phyloP scores from a whole-genome alignment of 169 alveolate species.

The Plasmodium vivax region DNA sequence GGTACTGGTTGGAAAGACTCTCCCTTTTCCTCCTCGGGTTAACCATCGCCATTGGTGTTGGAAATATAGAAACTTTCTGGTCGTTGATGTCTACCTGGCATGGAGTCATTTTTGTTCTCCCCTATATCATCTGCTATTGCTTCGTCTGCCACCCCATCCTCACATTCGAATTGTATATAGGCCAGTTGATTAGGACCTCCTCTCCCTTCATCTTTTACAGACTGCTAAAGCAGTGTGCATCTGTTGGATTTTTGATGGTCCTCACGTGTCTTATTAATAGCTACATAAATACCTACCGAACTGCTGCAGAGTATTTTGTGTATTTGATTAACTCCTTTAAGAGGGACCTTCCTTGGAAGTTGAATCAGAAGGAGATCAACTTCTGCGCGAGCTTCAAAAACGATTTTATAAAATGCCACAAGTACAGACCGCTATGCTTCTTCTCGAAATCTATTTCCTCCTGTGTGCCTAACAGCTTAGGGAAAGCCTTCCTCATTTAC shows the following conservation, averaged over 20 bases:
- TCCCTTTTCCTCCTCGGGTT: conserved; percentile 81
- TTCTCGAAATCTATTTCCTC: conserved; percentile 53
- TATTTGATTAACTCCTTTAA: conserved; percentile 78
- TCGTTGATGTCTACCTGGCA: conserved; percentile 81
- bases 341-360: conserved; percentile 79
- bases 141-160: conserved; percentile 84
- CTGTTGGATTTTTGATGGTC: conserved; percentile 81
- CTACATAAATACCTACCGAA: conserved; percentile 59
- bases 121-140: conserved; percentile 78
- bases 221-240: conserved; percentile 78
- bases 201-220: conserved; percentile 79
- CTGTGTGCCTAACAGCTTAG: conserved; percentile 69
- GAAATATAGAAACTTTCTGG: conserved; percentile 83
- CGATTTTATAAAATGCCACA: conserved; percentile 44
- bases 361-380: conserved; percentile 63
- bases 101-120: conserved; percentile 79
- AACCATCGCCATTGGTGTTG: conserved; percentile 85
- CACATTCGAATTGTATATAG: conserved; percentile 77
- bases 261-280: conserved; percentile 78
- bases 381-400: conserved; percentile 47
- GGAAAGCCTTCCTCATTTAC: conserved; percentile 59
- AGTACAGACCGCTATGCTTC: conserved; percentile 76
- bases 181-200: conserved; percentile 81
- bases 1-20: conserved; percentile 82
- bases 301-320: conserved; percentile 80